Evolutionary conservation across 1,284 basidiomycete genomes (phyloP).

Genomic region (Cyathus pygmaeus): DNA sequence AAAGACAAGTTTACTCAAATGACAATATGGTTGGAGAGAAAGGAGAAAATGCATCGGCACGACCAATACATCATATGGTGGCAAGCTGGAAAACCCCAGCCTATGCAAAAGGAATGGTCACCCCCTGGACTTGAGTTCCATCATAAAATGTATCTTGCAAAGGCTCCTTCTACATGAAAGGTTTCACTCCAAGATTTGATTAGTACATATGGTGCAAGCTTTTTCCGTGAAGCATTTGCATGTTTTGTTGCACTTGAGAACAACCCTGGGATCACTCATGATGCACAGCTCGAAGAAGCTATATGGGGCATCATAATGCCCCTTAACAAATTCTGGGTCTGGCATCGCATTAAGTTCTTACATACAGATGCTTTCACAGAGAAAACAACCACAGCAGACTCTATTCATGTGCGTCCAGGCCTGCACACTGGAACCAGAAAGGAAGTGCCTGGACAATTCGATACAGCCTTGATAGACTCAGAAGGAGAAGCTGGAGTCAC

Average conservation of each 20-base stretch:
- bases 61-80: slow-evolving; percentile 6
- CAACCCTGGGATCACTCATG: not conserved
- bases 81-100: not conserved
- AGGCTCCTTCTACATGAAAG: not conserved
- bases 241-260: slow-evolving; percentile 1
- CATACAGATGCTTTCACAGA: slow-evolving; percentile 10
- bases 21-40: slow-evolving; percentile 3
- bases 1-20: not conserved
- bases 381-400: slow-evolving; percentile 16
- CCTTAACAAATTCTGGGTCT: slow-evolving; percentile 26
- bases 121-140: slow-evolving; percentile 7
- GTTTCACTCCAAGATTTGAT: not conserved
- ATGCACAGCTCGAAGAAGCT: slow-evolving; percentile 18
- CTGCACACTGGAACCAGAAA: slow-evolving; percentile 8
- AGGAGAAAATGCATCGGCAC: slow-evolving; percentile 9
- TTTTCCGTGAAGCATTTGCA: not conserved
- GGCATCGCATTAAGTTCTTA: slow-evolving; percentile 32
- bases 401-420: slow-evolving; percentile 29
- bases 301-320: slow-evolving; percentile 17
- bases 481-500: slow-evolving; percentile 12
- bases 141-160: not conserved
- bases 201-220: slow-evolving; percentile 1
- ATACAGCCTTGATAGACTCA: slow-evolving; percentile 30
- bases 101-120: not conserved
- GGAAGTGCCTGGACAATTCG: slow-evolving; percentile 18